Evolutionary conservation across 164 flowering plant species (phyloP), one percentile per base, ranked within the genome.

Genomic region (Saururus chinensis): DNA sequence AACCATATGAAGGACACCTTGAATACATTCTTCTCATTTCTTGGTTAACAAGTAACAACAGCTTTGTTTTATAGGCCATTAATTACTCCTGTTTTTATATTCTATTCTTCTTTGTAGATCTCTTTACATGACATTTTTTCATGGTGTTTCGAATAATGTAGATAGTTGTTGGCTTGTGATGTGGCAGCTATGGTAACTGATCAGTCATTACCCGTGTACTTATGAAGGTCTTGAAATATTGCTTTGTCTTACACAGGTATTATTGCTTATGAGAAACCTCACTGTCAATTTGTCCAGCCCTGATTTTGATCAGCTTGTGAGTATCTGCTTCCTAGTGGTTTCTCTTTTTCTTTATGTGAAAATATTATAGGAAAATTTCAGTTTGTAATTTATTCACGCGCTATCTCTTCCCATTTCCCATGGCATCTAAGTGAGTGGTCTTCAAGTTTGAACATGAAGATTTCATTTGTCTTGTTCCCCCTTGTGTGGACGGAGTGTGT

Each of bases 231-330:
- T 2, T 6, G 2, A 45, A 12, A 45, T 12, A 12, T 9, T 55
- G 35, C 21, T 55, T 55, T 24, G 35, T 55, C 49, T 25, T 70
- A n/a, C 64, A 0, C 86, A 90, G 97, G 89, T 83, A 53, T 65
- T 87, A 54, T 60, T 84, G 73, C 69, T 91, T 76, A 86, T 91
- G 96, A 81, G 88, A 73, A 91, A 88, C 72, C 82, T 91, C 52
- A 81, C 97, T 57, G 74, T 86, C 78, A 91, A 90, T 75, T 70
- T 90, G 60, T 73, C 85, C 51, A 90, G 91, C 69, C 95, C 95
- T 48, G 85, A 82, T 64, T 88, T 88, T 77, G 91, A 87, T 79
- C 85, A 82, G 67, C 88, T 82, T 71, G 96, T 87, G 73, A 84
- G 91, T 76, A 40, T 54, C 52, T 53, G 30, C 49, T 59, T 59